Base-by-base conservation (phyloP, 257 asterid genomes). In the Echium plantagineum region DNA sequence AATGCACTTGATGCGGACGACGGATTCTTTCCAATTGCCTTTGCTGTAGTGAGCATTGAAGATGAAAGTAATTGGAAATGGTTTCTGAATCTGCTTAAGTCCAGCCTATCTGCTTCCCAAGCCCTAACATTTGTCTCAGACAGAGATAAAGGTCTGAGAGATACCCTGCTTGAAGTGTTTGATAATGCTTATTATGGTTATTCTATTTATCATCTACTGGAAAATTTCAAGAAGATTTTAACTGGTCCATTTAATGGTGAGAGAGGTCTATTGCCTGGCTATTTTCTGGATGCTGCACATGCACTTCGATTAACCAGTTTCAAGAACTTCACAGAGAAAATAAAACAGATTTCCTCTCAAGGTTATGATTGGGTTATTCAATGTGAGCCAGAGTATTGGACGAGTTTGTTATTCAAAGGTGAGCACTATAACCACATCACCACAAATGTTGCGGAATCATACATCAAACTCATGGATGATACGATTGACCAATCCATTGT, bases 1-100 rank as follows among this genome's bases (percentile, higher is more conserved):
- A 84, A 80, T 74, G 90, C 94, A 15, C 72, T 85, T 46, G 97
- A 89, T 73, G 97, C 85, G 57, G 86, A 89, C 77, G 94, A 90
- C 69, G 85, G 83, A 22, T 80, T 87, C 75, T 87, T 87, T 68
- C 94, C 94, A 3, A 81, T 87, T 74, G 89, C 97, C 57, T 87
- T 86, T 63, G 72, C 85, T 74, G 75, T 90, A 66, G 93, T 87
- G 28, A 84, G 82, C 76, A 71, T 57, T 22, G 97, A 90, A 71
- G 81, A 72, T 51, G 83, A 72, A 55, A 86, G 72, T 54, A 85
- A 60, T 66, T 90, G 97, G 97, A 80, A 2, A 62, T 84, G 89
- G 94, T 90, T 90, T 83, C 77, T 90, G 70, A 82, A 81, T 76
- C 90, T 83, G 78, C 74, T 90, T 24, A 85, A 83, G 75, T 76